Evolutionary conservation across 1,284 basidiomycete genomes (phyloP).

Genomic region (Exobasidium cylindrosporum): DNA sequence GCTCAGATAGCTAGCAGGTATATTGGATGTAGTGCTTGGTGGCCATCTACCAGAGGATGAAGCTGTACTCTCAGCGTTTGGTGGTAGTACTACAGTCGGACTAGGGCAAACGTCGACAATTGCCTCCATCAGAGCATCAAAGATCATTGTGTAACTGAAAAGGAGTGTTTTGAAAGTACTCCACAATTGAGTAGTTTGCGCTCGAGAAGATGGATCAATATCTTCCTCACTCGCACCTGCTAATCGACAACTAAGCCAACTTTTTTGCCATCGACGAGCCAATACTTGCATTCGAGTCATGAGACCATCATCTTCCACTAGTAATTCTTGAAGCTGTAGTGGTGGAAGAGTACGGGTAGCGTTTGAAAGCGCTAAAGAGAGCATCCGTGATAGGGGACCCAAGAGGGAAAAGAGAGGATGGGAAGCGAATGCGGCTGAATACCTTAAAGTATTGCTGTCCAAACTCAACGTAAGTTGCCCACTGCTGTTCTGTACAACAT

Average conservation of each 20-base stretch:
- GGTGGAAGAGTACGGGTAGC: slow-evolving; percentile 23
- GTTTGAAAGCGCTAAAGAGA: slow-evolving; percentile 33
- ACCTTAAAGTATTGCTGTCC: background rate
- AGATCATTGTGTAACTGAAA: slow-evolving; percentile 50
- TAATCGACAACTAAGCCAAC: slow-evolving; percentile 27
- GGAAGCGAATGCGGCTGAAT: slow-evolving; percentile 8
- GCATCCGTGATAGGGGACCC: slow-evolving; percentile 45
- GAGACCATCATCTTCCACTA: slow-evolving; percentile 20
- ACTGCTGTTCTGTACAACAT: slow-evolving; percentile 20
- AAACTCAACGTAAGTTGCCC: background rate
- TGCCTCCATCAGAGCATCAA: slow-evolving; percentile 47
- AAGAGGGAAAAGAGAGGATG: slow-evolving; percentile 31
- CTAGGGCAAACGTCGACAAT: slow-evolving; percentile 50
- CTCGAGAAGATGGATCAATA: slow-evolving; percentile 14
- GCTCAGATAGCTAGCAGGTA: slow-evolving; percentile 35
- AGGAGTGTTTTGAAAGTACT: slow-evolving; percentile 45
- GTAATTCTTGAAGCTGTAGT: slow-evolving; percentile 24
- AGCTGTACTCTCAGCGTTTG: slow-evolving; percentile 8
- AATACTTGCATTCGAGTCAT: slow-evolving; percentile 30
- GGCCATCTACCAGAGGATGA: slow-evolving; percentile 22
- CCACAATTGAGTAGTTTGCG: slow-evolving; percentile 33
- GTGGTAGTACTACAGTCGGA: slow-evolving; percentile 29
- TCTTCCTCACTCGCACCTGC: slow-evolving; percentile 24
- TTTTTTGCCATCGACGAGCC: slow-evolving; percentile 21
- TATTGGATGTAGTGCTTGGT: slow-evolving; percentile 32